Base-by-base conservation (phyloP, 768 basidiomycete genomes). In the Lactarius hengduanensis region DNA sequence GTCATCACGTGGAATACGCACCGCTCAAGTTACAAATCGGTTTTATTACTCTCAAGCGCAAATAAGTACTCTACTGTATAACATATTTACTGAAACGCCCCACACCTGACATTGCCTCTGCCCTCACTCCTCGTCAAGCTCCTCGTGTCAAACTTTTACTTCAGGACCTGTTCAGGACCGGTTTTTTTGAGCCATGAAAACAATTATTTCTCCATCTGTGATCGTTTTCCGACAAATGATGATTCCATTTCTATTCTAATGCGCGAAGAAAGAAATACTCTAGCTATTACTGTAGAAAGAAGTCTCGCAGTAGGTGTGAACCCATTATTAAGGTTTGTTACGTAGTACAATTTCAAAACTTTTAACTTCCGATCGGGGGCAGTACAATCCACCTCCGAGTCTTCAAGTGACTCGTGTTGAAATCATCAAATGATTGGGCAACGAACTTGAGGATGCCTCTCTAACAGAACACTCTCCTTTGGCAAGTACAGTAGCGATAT, bases 121-220 rank as follows among this genome's bases (percentile, higher is more conserved):
- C 11, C n/a, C 41, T 36, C 55, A 32, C 26, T 26, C 26, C 26
- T 26, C 26, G 26, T 26, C 26, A 26, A 26, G 26, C 22, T 40
- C 45, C 28, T 28, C 63, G 47, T 63, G 56, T 64, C 45, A n/a
- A 40, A 53, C 22, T 47, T 57, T 13, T 63, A n/a, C 47, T 47
- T 18, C 11, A 38, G 36, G 36, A 36, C 11, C 36, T 10, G 36
- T 36, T 43, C 10, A 16, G 32, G 45, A 57, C 15, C 3, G 13
- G 34, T 34, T 9, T 20, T 53, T 53, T 53, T 13, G 22, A 13
- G 4, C 47, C 22, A 13, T 26, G 45, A 47, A 13, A 22, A 22
- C 45, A 22, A 13, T 26, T 50, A 3, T 22, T 50, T 50, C 11
- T 11, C 40, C 16, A 41, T 18, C 16, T 41, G 41, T 18, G 41